Percentiles rank a stretch among this genome's conserved stretches.
Evolutionary conservation across 2,329 filamentous ascomycete genomes (phyloP).

Genomic region (Ophiostoma ulmi): DNA sequence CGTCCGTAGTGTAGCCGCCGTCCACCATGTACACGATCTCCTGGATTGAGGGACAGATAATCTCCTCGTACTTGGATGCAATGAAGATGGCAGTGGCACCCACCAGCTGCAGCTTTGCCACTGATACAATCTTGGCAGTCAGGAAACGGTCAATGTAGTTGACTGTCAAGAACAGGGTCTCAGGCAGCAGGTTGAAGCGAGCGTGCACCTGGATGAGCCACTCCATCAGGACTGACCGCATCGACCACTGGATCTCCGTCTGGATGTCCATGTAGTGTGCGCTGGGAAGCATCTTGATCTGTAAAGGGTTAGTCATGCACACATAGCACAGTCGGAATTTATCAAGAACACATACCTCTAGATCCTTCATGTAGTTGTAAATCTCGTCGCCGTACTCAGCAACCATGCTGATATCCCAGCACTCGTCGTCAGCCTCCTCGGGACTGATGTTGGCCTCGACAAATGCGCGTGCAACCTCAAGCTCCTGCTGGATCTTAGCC

Average conservation of each 20-base stretch:
- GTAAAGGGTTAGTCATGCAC: neutral
- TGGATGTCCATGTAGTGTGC: slow-evolving; percentile 95
- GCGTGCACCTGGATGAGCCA: slow-evolving; percentile 96
- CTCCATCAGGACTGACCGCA: slow-evolving; percentile 95
- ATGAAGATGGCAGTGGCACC: slow-evolving; percentile 94
- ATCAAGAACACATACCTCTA: slow-evolving; percentile 54
- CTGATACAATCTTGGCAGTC: slow-evolving; percentile 87
- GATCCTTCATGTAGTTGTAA: slow-evolving; percentile 81
- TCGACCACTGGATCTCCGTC: slow-evolving; percentile 97
- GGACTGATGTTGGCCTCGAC: slow-evolving; percentile 61
- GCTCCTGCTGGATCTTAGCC: slow-evolving; percentile 63
- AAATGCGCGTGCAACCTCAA: slow-evolving; percentile 59
- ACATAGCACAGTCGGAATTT: no score
- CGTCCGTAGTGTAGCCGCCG: slow-evolving; percentile 77
- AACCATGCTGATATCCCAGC: slow-evolving; percentile 95
- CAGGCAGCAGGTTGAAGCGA: slow-evolving; percentile 83
- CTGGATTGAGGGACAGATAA: slow-evolving; percentile 89
- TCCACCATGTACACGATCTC: slow-evolving; percentile 99
- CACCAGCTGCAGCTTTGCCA: slow-evolving; percentile 91
- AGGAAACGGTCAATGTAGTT: slow-evolving; percentile 98
- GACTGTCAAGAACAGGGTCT: slow-evolving; percentile 89
- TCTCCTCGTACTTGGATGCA: slow-evolving; percentile 97
- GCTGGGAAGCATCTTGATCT: slow-evolving; percentile 60
- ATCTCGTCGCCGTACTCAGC: slow-evolving; percentile 96
- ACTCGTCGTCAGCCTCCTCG: slow-evolving; percentile 82